Percentiles rank a stretch among this genome's conserved stretches.
phyloP scores from a whole-genome alignment of 768 basidiomycete genomes.

The Lentinus brumalis region DNA sequence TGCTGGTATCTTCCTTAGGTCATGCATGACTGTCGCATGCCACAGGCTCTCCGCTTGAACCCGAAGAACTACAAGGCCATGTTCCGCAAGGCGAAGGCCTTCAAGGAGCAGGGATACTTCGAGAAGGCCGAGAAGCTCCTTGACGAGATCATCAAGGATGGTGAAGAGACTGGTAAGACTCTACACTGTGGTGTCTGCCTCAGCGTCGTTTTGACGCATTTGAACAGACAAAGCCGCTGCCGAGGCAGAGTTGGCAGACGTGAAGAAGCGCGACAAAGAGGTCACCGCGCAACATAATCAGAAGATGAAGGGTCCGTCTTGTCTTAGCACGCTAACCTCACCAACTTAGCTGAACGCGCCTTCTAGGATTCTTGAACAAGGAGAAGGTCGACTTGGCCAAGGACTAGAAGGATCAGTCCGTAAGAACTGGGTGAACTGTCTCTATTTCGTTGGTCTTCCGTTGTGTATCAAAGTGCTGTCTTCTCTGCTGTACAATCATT shows the following conservation, averaged over 20 bases:
- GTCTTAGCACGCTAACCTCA: neutral
- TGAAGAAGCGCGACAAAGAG: slow-evolving; percentile 65
- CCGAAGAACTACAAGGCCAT: slow-evolving; percentile 75
- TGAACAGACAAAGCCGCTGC: slow-evolving; percentile 47
- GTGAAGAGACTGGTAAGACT: slow-evolving; percentile 38
- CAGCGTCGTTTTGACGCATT: neutral
- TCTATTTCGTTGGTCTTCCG: neutral
- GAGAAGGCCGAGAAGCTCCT: slow-evolving; percentile 72
- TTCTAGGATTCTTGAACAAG: slow-evolving; percentile 53
- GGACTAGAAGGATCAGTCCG: neutral
- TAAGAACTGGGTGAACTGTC: neutral
- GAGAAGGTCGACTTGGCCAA: slow-evolving; percentile 15
- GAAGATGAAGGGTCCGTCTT: slow-evolving; percentile 67
- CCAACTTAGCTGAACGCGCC: neutral
- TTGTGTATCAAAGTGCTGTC: slow-evolving; percentile 11
- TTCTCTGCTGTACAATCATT: neutral
- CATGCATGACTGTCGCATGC: neutral
- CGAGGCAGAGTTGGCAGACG: slow-evolving; percentile 63
- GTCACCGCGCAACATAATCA: slow-evolving; percentile 64
- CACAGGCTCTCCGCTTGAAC: slow-evolving; percentile 74
- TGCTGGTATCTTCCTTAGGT: neutral
- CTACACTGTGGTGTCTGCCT: neutral
- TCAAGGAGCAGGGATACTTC: slow-evolving; percentile 74
- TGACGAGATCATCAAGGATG: slow-evolving; percentile 64
- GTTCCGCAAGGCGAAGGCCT: slow-evolving; percentile 80